phyloP scores from a whole-genome alignment of 768 basidiomycete genomes.

The Mycena floridula region DNA sequence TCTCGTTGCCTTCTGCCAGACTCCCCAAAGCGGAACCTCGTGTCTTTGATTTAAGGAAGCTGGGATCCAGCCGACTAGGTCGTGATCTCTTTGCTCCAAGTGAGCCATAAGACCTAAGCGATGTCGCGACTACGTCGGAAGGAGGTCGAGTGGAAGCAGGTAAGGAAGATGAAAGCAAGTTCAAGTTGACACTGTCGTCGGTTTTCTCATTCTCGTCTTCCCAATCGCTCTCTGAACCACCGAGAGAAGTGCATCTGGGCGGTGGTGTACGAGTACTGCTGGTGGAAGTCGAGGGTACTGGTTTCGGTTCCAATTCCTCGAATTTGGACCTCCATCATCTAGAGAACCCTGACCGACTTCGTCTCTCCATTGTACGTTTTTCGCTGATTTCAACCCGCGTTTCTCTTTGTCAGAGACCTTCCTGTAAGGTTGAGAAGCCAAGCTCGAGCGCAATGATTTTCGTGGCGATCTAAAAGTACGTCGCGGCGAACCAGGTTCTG shows the following conservation, averaged over 20 bases:
- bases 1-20: slow-evolving; percentile 71
- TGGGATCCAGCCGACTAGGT: slow-evolving; percentile 62
- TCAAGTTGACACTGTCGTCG: slow-evolving; percentile 65
- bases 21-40: slow-evolving; percentile 48
- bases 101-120: slow-evolving; percentile 19
- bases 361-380: slow-evolving; percentile 77
- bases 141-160: slow-evolving; percentile 28
- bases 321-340: slow-evolving; percentile 13
- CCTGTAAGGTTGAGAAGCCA: slow-evolving; percentile 53
- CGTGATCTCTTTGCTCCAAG: slow-evolving; percentile 43
- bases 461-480: slow-evolving; percentile 56
- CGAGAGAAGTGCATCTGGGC: slow-evolving; percentile 40
- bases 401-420: slow-evolving; percentile 61
- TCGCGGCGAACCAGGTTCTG: slow-evolving; percentile 49
- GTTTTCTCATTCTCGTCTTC: slow-evolving; percentile 85
- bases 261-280: slow-evolving; percentile 22
- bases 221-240: slow-evolving; percentile 82
- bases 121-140: too few species aligned
- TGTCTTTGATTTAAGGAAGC: slow-evolving; percentile 55
- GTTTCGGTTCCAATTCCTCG: slow-evolving; percentile 30
- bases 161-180: slow-evolving; percentile 40
- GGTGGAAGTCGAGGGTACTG: slow-evolving; percentile 15
- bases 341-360: slow-evolving; percentile 15
- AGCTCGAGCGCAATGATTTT: slow-evolving; percentile 65
- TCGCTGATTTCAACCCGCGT: slow-evolving; percentile 47